Evolutionary conservation across 768 basidiomycete species (phyloP).

Genomic region (Mycena rosella): DNA sequence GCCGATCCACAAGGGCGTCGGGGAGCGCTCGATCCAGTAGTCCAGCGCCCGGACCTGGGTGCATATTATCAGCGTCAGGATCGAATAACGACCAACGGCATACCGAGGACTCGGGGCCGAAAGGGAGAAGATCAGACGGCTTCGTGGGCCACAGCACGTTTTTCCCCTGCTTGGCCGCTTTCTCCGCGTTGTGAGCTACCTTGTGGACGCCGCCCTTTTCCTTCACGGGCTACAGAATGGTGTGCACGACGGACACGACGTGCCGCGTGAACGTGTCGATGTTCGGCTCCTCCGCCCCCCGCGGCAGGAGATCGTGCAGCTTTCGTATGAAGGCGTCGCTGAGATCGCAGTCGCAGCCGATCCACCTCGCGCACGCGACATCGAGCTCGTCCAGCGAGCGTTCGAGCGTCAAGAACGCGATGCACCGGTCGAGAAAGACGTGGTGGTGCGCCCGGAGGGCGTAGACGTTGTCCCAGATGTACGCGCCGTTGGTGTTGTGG

Average conservation of each 20-base stretch:
- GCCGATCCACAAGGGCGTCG: conserved; percentile 4
- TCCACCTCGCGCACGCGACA: background rate
- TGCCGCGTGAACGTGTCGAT: conserved; percentile 1
- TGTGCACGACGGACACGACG: conserved; percentile 10
- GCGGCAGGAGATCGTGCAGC: conserved; percentile 8
- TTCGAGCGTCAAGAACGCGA: conserved; percentile 18
- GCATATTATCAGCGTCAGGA: no score
- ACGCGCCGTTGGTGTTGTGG: conserved; percentile 1
- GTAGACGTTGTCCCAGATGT: conserved; percentile 2
- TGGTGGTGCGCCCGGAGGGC: conserved; percentile 4
- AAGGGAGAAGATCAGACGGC: conserved; percentile 6
- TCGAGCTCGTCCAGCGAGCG: conserved; percentile 9
- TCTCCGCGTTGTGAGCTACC: conserved; percentile 15
- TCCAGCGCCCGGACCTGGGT: conserved; percentile 12
- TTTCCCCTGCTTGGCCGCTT: conserved; percentile 15
- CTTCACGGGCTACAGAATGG: conserved; percentile 4
- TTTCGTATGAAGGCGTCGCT: background rate
- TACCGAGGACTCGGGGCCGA: conserved; percentile 14
- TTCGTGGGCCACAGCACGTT: conserved; percentile 14
- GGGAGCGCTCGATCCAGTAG: conserved; percentile 6
- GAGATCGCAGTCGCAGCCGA: conserved; percentile 9
- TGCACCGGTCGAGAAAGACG: background rate
- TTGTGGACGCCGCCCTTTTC: conserved; percentile 17
- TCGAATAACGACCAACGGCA: no score
- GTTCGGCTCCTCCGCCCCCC: background rate